Evolutionary conservation across 2,329 filamentous ascomycete genomes (phyloP).

Genomic region (Beauveria medogensis): DNA sequence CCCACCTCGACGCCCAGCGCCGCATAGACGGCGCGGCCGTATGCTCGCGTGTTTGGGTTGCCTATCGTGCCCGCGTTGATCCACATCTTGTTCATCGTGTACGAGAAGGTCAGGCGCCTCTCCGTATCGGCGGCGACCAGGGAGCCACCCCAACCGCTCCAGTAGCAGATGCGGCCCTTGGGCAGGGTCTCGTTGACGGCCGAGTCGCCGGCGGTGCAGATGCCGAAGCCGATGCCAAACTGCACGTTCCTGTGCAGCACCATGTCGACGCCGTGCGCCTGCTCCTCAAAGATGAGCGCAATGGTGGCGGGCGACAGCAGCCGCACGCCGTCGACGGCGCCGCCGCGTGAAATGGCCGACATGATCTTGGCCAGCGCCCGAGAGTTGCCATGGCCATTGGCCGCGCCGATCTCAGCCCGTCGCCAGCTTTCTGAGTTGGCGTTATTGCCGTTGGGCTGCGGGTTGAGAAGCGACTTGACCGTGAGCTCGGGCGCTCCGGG

Average conservation of each 20-base stretch:
- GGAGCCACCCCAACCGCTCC: conserved; percentile 39
- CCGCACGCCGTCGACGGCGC: conserved; percentile 16
- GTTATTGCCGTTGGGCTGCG: conserved; percentile 14
- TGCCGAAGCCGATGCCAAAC: conserved; percentile 34
- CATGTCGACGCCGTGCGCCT: conserved; percentile 32
- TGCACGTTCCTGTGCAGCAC: conserved; percentile 26
- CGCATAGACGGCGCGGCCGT: background rate
- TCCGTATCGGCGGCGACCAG: conserved; percentile 35
- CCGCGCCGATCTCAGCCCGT: conserved; percentile 30
- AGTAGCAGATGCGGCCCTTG: conserved; percentile 26
- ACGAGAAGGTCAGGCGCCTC: conserved; percentile 32
- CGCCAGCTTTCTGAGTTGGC: conserved; percentile 27
- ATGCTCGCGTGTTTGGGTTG: conserved; percentile 1
- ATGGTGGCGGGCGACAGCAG: conserved; percentile 33
- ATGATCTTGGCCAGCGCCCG: conserved; percentile 33
- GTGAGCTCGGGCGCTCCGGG: conserved; percentile 18
- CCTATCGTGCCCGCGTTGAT: background rate
- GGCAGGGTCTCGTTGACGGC: conserved; percentile 19
- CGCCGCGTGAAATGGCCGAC: conserved; percentile 19
- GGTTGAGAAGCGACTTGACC: conserved; percentile 23
- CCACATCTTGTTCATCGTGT: conserved; percentile 38
- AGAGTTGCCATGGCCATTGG: conserved; percentile 39
- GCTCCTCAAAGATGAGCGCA: conserved; percentile 36
- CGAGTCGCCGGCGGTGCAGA: conserved; percentile 21
- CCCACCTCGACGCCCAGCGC: conserved; percentile 3